phyloP scores from a whole-genome alignment of 2,329 filamentous ascomycete genomes.

The Aspergillus sp. region DNA sequence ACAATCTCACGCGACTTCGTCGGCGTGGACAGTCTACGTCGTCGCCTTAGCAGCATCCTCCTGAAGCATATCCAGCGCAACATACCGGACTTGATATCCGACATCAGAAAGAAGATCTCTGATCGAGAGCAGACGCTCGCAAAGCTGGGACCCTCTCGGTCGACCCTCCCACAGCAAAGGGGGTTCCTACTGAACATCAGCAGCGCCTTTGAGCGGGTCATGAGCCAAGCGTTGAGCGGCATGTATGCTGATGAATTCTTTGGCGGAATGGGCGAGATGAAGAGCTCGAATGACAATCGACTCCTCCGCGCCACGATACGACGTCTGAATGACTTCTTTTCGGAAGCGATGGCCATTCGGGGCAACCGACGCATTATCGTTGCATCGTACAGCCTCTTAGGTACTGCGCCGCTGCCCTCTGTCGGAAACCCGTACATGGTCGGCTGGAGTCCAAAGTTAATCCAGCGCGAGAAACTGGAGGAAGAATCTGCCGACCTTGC shows the following conservation, averaged over 20 bases:
- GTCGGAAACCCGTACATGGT: conserved; percentile 17
- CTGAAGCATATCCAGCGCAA: conserved; percentile 29
- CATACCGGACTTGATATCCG: conserved; percentile 38
- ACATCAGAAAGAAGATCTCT: conserved; percentile 29
- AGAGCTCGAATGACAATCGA: too few species aligned
- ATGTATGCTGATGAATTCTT: conserved; percentile 46
- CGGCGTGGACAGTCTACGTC: conserved; percentile 38
- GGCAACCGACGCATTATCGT: conserved; percentile 17
- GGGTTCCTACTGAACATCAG: conserved; percentile 37
- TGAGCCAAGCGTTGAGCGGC: conserved; percentile 36
- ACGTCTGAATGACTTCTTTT: conserved; percentile 28
- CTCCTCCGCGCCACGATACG: conserved; percentile 31
- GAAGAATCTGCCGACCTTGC: conserved; percentile 28
- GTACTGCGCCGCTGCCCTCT: background rate
- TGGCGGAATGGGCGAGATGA: conserved; percentile 18
- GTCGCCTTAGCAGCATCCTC: conserved; percentile 40
- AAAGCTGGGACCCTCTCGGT: conserved; percentile 26
- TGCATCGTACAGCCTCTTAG: background rate
- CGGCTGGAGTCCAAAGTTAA: conserved; percentile 9
- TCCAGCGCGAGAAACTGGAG: conserved; percentile 9
- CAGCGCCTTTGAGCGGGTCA: conserved; percentile 11
- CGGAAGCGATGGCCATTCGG: conserved; percentile 21
- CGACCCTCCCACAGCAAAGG: conserved; percentile 26
- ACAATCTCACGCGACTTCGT: conserved; percentile 24
- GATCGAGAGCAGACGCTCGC: conserved; percentile 31